Evolutionary conservation across 371 early-diverging fungal species (phyloP).

Genomic region (Mucor saturninus): DNA sequence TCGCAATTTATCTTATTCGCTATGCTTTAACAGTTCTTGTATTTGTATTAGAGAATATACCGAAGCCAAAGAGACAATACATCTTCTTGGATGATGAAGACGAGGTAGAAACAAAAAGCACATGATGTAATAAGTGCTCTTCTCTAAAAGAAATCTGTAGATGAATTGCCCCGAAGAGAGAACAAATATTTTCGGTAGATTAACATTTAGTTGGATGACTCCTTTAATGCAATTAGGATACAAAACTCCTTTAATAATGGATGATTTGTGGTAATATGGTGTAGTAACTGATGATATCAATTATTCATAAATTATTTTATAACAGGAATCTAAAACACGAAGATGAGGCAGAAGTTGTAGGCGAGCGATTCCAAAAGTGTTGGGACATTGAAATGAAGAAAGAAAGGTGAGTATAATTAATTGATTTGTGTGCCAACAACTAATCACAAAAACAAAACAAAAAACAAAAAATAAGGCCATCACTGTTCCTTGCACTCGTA

Average conservation of each 20-base stretch:
- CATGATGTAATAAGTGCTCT: too few relatives aligned
- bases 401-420: constrained; percentile 45
- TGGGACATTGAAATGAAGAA: constrained; percentile 75
- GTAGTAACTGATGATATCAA: neutral
- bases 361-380: constrained; percentile 69
- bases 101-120: constrained; percentile 14
- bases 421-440: neutral
- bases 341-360: constrained; percentile 70
- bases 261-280: constrained; percentile 76
- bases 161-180: constrained; percentile 74
- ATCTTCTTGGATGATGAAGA: constrained; percentile 60
- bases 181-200: constrained; percentile 83
- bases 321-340: constrained; percentile 61
- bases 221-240: constrained; percentile 85
- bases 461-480: constrained; percentile 52
- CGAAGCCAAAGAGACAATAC: constrained; percentile 66
- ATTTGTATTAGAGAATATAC: constrained; percentile 66
- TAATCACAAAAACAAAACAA: neutral
- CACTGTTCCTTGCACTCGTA: constrained; percentile 69
- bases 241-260: constrained; percentile 70
- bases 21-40: constrained; percentile 53
- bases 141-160: constrained; percentile 18
- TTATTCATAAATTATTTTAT: constrained; percentile 18
- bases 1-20: constrained; percentile 44
- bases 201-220: constrained; percentile 93